These are phyloP conservation scores for Nigrospora osmanthi DNA, from an alignment of 2,329 filamentous ascomycete species.

Conservation along the genomic window DNA sequence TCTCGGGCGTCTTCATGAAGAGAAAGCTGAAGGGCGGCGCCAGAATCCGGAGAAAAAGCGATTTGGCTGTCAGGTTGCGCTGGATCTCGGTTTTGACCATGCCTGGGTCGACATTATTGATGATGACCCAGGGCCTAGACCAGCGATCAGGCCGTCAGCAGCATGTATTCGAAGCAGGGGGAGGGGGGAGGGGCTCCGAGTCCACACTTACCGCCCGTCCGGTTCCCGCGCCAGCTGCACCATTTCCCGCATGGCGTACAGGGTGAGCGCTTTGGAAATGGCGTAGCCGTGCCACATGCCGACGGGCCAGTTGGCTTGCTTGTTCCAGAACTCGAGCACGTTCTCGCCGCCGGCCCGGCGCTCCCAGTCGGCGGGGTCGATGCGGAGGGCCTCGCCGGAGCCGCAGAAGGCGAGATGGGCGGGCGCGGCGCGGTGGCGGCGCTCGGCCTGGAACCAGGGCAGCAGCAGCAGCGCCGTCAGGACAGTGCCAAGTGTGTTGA, in stretches of 20 bases:
- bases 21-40: not conserved
- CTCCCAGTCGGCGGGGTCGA: not conserved
- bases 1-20: not conserved
- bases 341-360: not conserved
- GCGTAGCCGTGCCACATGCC: not conserved
- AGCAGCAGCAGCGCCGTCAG: not conserved
- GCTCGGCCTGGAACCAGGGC: not conserved
- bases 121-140: not conserved
- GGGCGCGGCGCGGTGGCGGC: not conserved
- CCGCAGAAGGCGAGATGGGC: not conserved
- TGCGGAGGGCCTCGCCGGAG: not conserved
- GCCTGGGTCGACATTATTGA: not conserved
- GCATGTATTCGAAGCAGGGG: not conserved
- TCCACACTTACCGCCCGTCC: not conserved
- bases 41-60: not conserved
- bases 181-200: too few relatives aligned
- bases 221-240: not conserved
- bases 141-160: not conserved
- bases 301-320: not conserved
- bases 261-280: not conserved
- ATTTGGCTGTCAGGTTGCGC: not conserved
- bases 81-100: not conserved
- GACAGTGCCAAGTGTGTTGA: not conserved
- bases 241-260: not conserved
- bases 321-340: not conserved